Base-by-base conservation (phyloP, 192 early-diverging fungal species). In the Lunasporangiospora selenospora region DNA sequence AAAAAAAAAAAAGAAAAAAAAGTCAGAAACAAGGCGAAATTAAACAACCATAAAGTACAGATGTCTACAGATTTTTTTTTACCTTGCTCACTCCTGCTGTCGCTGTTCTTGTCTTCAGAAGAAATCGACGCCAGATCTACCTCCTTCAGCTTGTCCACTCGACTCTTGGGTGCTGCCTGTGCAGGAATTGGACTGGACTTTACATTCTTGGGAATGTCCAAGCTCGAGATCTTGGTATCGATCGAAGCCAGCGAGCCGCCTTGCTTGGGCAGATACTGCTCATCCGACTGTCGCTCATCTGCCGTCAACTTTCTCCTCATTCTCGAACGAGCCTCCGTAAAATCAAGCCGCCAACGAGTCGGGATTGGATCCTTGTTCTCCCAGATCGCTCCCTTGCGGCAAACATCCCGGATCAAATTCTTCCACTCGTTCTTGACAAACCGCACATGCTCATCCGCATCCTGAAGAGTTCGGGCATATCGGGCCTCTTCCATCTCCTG, bases 351-450 rank as follows among this genome's bases (percentile, higher is more conserved):
- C 86, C 86, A 89, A 36, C 60, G 54, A 2, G 51, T 63, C 10
- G 69, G 69, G 1, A 47, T 26, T 0, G 51, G 44, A 26, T 67
- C 65, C 42, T 83, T 77, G 27, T 75, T 64, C 13, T 85, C 84
- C 88, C 86, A 88, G 18, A 90, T 75, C 3, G 88, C 85, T 15
- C 85, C 77, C 53, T 89, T 88, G 10, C 82, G 57, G 31, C 79
- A 79, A 1, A 90, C 59, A 45, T 83, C 80, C 2, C 58, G 70
- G 6, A 82, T 71, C 10, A 85, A 67, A 26, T 80, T 80, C 19
- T 70, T 66, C 89, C 89, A 90, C 48, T 89, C 86, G 44, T 77
- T 79, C 32, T 77, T 64, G 23, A 89, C 77, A 65, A 80, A 85
- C 33, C 78, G 78, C n/a, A 83, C 81, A 55, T 82, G 83, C 6